Base-by-base conservation (phyloP, 441 rosid species). In the Aleurites moluccanus region DNA sequence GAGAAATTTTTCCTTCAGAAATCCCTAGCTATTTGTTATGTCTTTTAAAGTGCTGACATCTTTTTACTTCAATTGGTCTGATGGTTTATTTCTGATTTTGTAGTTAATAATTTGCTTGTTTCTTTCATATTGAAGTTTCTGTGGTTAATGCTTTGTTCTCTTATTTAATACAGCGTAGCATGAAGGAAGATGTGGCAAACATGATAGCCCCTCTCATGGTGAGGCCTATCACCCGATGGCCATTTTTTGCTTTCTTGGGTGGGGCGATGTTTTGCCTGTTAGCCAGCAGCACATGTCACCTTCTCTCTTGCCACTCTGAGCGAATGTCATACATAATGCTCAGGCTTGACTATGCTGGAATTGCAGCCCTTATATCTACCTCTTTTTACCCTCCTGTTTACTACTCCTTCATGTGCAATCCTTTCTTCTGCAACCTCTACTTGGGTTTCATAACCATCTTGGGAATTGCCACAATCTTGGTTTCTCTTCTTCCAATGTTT, bases 261-360 rank as follows among this genome's bases (percentile, higher is more conserved):
- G 99, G 99, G 0, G 99, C 97, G 0, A 92, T 94, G 97, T 94
- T 94, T 85, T 92, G 99, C 85, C 78, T 94, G 79, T 87, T 94
- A 47, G 89, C 92, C 9, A 92, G 97, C 85, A 92, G 98, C 79
- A 81, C 86, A 1, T 94, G 96, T 77, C 97, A 94, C 75, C 96
- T 94, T 72, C 84, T 92, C 63, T 92, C 97, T 0, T 94, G 99
- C 86, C 99, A 92, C 81, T 94, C 97, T 0, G 80, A 87, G 80
- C 85, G 96, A 55, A 56, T 90, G 38, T 82, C 97, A 15, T 92
- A 90, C 87, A 92, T 94, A 73, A 85, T 94, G 99, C 96, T 90
- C 50, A 86, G 99, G 80, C 86, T 92, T 0, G 99, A 94, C 70
- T 94, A 92, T 72, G 91, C 96, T 0, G 97, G 97, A 79, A 92